These are phyloP conservation scores for Alternaria sp. DNA, from an alignment of 2,329 filamentous ascomycete species.

Conservation along the genomic window DNA sequence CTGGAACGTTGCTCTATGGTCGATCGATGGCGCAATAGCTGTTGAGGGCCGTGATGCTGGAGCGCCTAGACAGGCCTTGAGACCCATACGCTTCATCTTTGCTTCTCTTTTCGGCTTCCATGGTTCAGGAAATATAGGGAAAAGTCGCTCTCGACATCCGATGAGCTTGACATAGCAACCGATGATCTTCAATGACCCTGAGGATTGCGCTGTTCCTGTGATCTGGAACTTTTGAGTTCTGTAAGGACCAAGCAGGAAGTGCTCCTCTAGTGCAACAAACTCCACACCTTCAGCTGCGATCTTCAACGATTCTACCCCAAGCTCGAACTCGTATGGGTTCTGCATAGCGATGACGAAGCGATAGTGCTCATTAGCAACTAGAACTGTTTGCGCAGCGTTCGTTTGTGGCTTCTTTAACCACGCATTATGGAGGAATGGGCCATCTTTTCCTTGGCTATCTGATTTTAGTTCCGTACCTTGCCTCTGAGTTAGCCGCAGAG, in stretches of 20 bases:
- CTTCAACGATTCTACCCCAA: slow-evolving; percentile 84
- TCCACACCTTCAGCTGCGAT: slow-evolving; percentile 77
- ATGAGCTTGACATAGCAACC: slow-evolving; percentile 82
- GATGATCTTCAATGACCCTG: slow-evolving; percentile 75
- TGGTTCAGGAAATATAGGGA: slow-evolving; percentile 80
- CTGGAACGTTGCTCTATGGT: slow-evolving; percentile 31
- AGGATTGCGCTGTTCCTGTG: slow-evolving; percentile 69
- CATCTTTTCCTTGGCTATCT: slow-evolving; percentile 54
- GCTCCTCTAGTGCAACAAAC: slow-evolving; percentile 72
- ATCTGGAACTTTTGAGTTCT: slow-evolving; percentile 81
- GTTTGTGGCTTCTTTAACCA: slow-evolving; percentile 74
- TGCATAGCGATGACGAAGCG: slow-evolving; percentile 85
- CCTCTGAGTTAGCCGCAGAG: slow-evolving; percentile 43
- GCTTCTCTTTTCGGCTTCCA: slow-evolving; percentile 75
- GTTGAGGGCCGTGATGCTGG: slow-evolving; percentile 56
- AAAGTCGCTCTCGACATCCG: slow-evolving; percentile 82
- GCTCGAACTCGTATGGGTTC: slow-evolving; percentile 91
- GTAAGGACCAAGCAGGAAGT: slow-evolving; percentile 78
- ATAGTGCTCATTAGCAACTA: slow-evolving; percentile 81
- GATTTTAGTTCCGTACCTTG: slow-evolving; percentile 44
- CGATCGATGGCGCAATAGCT: slow-evolving; percentile 34
- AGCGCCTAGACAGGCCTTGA: slow-evolving; percentile 58
- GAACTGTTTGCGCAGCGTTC: slow-evolving; percentile 67
- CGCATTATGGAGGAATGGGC: slow-evolving; percentile 95
- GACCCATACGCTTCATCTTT: slow-evolving; percentile 80